Base-by-base conservation (phyloP, 805 yeast genomes). In the Teunomyces gatunensis region DNA sequence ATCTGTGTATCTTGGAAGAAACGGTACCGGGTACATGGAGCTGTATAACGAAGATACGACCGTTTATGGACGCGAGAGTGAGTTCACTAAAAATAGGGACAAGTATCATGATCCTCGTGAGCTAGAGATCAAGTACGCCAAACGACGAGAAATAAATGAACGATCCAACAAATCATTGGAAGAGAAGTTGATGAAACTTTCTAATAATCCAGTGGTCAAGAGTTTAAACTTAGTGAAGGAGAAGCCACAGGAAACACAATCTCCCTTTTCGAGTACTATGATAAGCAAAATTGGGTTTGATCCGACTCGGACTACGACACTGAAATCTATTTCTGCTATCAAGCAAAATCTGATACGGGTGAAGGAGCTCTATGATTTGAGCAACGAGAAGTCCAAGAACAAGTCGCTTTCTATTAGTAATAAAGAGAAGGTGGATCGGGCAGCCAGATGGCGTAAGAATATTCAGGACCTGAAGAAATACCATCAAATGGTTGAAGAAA, bases 221-320 rank as follows among this genome's bases (percentile, higher is more conserved):
- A 56, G 48, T 18, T 47, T 63, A 20, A 63, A 63, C 15, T 45
- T 63, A 13, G 53, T 50, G 37, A 48, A 54, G 11, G 42, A 45
- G 42, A 45, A 34, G 43, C 34, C 30, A 47, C 50, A 12, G 49
- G 53, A 4, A 56, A 11, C 13, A 51, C 2, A 42, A 48, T 29
- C 53, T 48, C 42, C 58, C 52, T 43, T 44, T 50, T 52, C 58
- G 52, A 29, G 45, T 39, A 63, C 68, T 2, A 63, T 73, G 30
- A 57, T 79, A 13, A 62, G 65, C 15, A 61, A 64, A 12, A 59
- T 80, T 36, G 85, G 85, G 2, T 80, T 75, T 54, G 83, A 80
- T 58, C 84, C 84, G 2, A 74, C 80, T 12, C 27, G 34, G 27
- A 7, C 21, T 17, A 25, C 21, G 6, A n/a, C 28, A 15, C 25